Base-by-base conservation (phyloP, 2,329 filamentous ascomycete species). In the Aspergillus sp. region DNA sequence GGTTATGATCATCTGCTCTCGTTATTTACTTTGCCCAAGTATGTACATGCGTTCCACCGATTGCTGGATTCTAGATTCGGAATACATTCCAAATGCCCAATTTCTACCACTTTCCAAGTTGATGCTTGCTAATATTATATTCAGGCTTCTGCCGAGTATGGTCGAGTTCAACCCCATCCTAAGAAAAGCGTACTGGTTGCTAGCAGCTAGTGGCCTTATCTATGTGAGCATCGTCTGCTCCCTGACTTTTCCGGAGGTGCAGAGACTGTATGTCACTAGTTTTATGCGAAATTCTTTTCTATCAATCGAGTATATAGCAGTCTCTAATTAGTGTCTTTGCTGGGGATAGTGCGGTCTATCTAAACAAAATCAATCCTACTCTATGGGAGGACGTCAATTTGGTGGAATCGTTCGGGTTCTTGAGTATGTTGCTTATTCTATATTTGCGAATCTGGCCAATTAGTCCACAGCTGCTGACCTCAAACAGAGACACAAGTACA, bases 381-480 rank as follows among this genome's bases (percentile, higher is more conserved):
- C 85, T 83, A 71, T 92, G 86, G 83, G 81, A 88, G 63, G 85
- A 96, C 69, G 73, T 93, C 43, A 85, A 91, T 60, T 81, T 86
- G 58, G 90, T 92, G 0, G 89, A 96, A 70, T 83, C 84, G 63
- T 96, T 91, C 81, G 93, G 93, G 0, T 97, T 96, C 73, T 86
- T 90, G 53, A 89, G 90, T 93, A 74, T 69, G 82, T 74, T 39
- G n/a, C 22, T 26, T 34, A n/a, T 7, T 45, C 22, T 22, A 43
- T 11, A 43, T 11, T 30, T 30, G 26, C 9, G 26, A 30, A 30
- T 4, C 3, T 30, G 11, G 26, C 11, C 17, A 44, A 24, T 17
- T 43, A 60, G 7, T 36, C n/a, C 36, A 12, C 24, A 12, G 11
- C 55, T 30, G 41, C 59, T 71, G 55, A 68, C 44, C 45, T 6